Base-by-base conservation (phyloP, 495 filamentous ascomycete species). In the Staphylotrichum longicolle region DNA sequence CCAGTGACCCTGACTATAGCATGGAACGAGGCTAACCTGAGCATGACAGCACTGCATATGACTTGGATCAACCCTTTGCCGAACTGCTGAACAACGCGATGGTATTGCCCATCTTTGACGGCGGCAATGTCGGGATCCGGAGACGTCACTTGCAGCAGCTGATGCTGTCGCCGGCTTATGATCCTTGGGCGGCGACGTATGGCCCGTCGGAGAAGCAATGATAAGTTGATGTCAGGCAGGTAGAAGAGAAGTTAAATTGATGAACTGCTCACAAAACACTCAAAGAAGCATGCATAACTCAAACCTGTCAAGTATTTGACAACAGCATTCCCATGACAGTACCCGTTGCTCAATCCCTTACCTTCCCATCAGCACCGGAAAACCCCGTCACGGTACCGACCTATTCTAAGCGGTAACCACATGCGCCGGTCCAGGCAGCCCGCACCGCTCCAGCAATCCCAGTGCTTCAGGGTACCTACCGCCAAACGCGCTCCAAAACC, bases 81-180 rank as follows among this genome's bases (percentile, higher is more conserved):
- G 70, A 74, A n/a, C 65, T 84, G 9, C 59, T 84, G 53, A 79
- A 80, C 54, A 75, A 75, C 60, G 82, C 80, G 1, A 72, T 78
- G 62, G 77, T 74, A 32, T 57, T 85, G 57, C 80, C 82, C 1
- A 77, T 83, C 15, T 82, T 83, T 56, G 81, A 82, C 61, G 81
- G 82, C 3, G 82, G 83, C 3, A 85, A 85, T 69, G 75, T 85
- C 14, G 82, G 82, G 0, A 74, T 85, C 9, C 65, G 82, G 53
- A 74, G 82, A 48, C 69, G 82, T 15, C 77, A 82, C 58, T 58
- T 85, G 57, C 76, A 85, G 58, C 71, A 75, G 40, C 63, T 84
- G 9, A 77, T 85, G 67, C 62, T 75, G 44, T 66, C 65, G 11
- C 69, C 77, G 6, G 75, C 69, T 27, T 84, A 84, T 67, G 72